These are phyloP conservation scores for Urtica urens DNA, from an alignment of 306 rosid genomes.

Conservation along the genomic window DNA sequence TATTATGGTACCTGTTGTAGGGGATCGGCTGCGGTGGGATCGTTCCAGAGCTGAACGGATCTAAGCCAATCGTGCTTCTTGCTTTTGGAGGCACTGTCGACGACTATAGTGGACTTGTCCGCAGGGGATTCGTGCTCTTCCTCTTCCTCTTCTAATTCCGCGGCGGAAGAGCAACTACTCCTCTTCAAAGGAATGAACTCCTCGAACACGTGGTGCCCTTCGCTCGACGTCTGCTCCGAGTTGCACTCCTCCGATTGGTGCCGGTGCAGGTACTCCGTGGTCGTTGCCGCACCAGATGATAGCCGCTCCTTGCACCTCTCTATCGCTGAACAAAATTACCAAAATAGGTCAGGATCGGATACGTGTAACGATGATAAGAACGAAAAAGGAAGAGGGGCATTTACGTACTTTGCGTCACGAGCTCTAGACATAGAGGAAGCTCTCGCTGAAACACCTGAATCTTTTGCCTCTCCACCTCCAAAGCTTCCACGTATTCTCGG, in stretches of 20 bases:
- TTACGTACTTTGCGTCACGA: constrained; percentile 54
- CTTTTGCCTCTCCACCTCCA: constrained; percentile 55
- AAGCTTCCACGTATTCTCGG: constrained; percentile 41
- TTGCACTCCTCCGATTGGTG: constrained; percentile 72
- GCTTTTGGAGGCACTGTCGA: constrained; percentile 15
- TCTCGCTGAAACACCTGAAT: constrained; percentile 64
- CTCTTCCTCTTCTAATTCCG: constrained; percentile 8
- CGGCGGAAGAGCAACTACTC: constrained; percentile 16
- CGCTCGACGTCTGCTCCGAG: constrained; percentile 49
- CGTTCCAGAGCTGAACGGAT: constrained; percentile 83
- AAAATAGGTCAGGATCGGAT: neutral
- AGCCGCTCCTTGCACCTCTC: constrained; percentile 48
- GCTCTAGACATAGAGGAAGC: constrained; percentile 75
- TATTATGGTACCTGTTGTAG: constrained; percentile 41
- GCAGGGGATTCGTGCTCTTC: constrained; percentile 34
- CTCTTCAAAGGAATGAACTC: constrained; percentile 76
- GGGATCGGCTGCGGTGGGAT: constrained; percentile 37
- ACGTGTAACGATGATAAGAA: too few relatives aligned
- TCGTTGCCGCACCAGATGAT: constrained; percentile 35
- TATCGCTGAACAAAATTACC: constrained; percentile 34
- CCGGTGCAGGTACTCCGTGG: constrained; percentile 47
- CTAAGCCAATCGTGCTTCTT: constrained; percentile 79
- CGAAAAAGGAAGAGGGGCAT: neutral
- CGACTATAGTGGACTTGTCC: constrained; percentile 2
- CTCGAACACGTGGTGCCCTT: constrained; percentile 52